phyloP scores from a whole-genome alignment of 306 rosid genomes.

The Oemleria cerasiformis region DNA sequence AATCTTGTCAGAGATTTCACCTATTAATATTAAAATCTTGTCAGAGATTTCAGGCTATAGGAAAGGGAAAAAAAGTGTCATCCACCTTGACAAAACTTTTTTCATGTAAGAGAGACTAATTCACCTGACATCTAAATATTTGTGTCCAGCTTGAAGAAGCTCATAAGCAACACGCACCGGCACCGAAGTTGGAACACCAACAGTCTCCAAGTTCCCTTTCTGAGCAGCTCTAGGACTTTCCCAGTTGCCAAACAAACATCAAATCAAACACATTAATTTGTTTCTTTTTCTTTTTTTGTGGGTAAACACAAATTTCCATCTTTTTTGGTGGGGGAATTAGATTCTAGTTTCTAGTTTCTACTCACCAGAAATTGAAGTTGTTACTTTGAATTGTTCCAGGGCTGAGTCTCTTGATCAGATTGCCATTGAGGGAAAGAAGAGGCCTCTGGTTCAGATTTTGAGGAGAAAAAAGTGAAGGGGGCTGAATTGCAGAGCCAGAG shows the following conservation, averaged over 20 bases:
- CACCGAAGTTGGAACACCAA: constrained; percentile 68
- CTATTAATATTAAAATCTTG: background rate
- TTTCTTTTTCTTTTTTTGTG: background rate
- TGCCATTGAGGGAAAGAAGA: background rate
- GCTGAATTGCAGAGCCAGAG: constrained; percentile 21
- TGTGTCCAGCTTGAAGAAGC: constrained; percentile 87
- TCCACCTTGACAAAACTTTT: too few relatives aligned
- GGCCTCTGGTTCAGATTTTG: constrained; percentile 14
- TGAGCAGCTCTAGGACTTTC: constrained; percentile 41
- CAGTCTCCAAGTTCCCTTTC: constrained; percentile 47
- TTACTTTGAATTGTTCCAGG: constrained; percentile 1
- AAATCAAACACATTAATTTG: background rate
- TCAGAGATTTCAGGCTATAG: too few relatives aligned
- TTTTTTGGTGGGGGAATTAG: background rate
- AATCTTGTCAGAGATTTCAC: too few relatives aligned
- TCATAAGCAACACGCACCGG: constrained; percentile 85
- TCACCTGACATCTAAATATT: constrained; percentile 86
- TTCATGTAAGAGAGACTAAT: background rate
- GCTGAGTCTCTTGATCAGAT: constrained; percentile 8
- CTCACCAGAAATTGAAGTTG: constrained; percentile 25
- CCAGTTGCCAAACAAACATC: constrained; percentile 17
- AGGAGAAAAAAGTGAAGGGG: constrained; percentile 20
- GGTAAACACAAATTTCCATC: background rate
- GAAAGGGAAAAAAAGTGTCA: too few relatives aligned
- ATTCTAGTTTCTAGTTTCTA: background rate